phyloP scores from a whole-genome alignment of 345 rosid genomes.

The Salix koriyanagi region DNA sequence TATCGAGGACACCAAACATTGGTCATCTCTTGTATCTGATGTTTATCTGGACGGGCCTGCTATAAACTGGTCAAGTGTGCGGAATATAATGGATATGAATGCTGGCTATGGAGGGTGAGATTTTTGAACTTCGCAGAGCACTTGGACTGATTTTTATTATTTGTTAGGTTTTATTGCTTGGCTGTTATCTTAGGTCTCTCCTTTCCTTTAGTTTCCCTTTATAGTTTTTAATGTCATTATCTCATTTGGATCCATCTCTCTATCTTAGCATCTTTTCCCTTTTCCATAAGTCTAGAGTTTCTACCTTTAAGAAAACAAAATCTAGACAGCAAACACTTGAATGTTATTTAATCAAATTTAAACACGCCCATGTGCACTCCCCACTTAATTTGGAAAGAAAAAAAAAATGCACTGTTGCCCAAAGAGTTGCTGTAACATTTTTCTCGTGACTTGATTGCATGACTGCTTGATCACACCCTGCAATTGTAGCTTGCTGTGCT shows the following conservation, averaged over 20 bases:
- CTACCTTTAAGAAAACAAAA: too few relatives aligned
- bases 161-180: neutral
- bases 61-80: constrained; percentile 60
- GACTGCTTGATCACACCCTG: neutral
- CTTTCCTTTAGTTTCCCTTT: too few relatives aligned
- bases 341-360: too few relatives aligned
- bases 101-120: constrained; percentile 91
- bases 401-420: too few relatives aligned
- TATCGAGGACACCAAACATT: constrained; percentile 59
- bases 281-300: neutral
- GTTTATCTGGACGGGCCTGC: constrained; percentile 53
- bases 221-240: too few relatives aligned
- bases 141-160: neutral
- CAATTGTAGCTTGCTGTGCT: neutral
- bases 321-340: too few relatives aligned
- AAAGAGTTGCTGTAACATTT: too few relatives aligned
- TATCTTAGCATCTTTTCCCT: neutral
- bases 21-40: constrained; percentile 65
- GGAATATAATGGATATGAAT: constrained; percentile 94
- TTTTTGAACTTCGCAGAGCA: neutral
- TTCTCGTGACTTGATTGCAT: too few relatives aligned
- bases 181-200: neutral
- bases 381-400: too few relatives aligned
- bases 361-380: too few relatives aligned
- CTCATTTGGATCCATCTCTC: too few relatives aligned